Conservation (phyloP, 768 basidiomycete genomes). For the Pisolithus marmoratus region DNA sequence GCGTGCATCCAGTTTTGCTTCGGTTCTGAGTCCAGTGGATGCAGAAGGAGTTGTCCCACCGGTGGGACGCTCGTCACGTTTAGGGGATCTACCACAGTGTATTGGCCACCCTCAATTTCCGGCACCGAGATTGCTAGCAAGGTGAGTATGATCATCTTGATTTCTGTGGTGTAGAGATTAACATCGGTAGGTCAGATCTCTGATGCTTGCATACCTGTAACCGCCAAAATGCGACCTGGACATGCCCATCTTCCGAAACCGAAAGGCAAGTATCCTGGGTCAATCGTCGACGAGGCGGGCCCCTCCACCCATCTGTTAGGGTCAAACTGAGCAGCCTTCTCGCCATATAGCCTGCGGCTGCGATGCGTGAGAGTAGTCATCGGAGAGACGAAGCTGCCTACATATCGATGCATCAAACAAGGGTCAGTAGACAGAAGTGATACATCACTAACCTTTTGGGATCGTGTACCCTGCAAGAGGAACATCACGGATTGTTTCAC, state of each 20-base stretch:
- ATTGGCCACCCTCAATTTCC: conserved; percentile 24
- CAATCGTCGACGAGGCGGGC: conserved; percentile 27
- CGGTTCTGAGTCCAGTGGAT: not conserved
- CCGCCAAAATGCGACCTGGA: conserved; percentile 27
- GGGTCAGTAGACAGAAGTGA: not conserved
- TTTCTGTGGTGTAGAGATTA: not conserved
- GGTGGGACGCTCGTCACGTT: conserved; percentile 24
- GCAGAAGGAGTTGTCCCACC: not conserved
- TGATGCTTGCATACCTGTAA: conserved; percentile 20
- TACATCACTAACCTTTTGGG: conserved; percentile 20
- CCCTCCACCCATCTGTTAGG: conserved; percentile 22
- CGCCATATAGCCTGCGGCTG: conserved; percentile 18
- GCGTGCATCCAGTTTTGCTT: conserved; percentile 36
- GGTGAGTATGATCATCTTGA: conserved; percentile 29
- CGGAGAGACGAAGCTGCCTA: conserved; percentile 25
- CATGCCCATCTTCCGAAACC: conserved; percentile 31
- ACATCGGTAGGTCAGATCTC: too few relatives aligned
- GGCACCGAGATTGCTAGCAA: conserved; percentile 26
- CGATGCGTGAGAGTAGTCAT: conserved; percentile 26
- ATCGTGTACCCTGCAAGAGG: conserved; percentile 23
- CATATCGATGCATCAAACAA: too few relatives aligned
- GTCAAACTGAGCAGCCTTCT: conserved; percentile 21
- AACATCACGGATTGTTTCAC: conserved; percentile 23
- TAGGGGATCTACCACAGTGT: conserved; percentile 28
- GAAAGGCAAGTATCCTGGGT: conserved; percentile 27